phyloP scores from a whole-genome alignment of 2,329 filamentous ascomycete genomes.

The Penicillium sp. region DNA sequence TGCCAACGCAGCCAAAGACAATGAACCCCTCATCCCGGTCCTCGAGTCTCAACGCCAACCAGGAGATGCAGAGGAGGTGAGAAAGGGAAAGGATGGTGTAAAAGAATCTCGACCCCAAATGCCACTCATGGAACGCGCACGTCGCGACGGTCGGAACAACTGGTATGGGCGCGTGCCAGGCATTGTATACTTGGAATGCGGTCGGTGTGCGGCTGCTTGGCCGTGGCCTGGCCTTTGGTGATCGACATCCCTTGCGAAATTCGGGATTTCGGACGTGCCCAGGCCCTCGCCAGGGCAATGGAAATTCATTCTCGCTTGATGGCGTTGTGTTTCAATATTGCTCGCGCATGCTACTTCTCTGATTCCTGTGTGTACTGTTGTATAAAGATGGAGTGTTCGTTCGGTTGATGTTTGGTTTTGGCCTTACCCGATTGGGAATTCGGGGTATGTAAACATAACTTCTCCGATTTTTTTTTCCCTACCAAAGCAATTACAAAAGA shows the following conservation, averaged over 20 bases:
- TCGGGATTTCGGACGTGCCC: background rate
- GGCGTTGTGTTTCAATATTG: background rate
- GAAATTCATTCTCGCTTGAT: too few relatives aligned
- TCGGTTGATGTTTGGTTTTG: background rate
- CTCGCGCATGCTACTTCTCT: background rate
- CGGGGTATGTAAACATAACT: background rate
- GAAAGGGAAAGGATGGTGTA: background rate
- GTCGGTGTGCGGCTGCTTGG: background rate
- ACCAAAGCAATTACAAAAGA: background rate
- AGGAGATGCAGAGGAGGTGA: background rate
- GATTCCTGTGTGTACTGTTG: too few relatives aligned
- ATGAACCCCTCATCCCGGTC: constrained; percentile 18
- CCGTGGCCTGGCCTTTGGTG: background rate
- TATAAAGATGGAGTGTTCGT: background rate
- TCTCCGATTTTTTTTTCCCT: background rate
- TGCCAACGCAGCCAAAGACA: constrained; percentile 13
- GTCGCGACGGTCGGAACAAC: background rate
- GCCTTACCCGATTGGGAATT: constrained; percentile 3
- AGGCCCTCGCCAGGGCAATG: too few relatives aligned
- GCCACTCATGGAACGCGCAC: background rate
- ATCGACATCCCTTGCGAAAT: constrained; percentile 13
- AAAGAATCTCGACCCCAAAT: background rate
- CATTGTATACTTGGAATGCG: constrained; percentile 11
- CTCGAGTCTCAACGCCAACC: constrained; percentile 6
- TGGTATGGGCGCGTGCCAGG: constrained; percentile 10